Evolutionary conservation across 2,329 filamentous ascomycete species (phyloP).

Genomic region (Exophiala lecanii-corni): DNA sequence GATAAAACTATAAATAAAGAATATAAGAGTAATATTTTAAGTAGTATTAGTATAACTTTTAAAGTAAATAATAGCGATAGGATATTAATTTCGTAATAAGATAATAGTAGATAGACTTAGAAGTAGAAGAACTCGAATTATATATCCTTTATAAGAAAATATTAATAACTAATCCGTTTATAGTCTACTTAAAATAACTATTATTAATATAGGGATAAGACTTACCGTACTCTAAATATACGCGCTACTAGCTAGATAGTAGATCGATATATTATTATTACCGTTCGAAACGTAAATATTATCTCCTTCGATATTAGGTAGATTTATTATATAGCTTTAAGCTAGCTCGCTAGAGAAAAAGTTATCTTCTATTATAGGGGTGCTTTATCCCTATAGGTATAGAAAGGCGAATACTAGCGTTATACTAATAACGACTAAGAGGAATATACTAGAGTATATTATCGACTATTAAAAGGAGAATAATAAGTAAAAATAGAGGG

Average conservation of each 20-base stretch:
- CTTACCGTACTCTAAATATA: slow-evolving; percentile 1
- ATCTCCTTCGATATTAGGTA: background rate
- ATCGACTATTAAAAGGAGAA: slow-evolving; percentile 1
- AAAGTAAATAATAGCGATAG: no score
- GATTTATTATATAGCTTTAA: background rate
- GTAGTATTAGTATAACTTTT: no score
- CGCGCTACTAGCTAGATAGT: background rate
- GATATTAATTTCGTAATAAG: background rate
- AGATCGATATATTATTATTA: background rate
- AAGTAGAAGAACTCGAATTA: slow-evolving; percentile 1
- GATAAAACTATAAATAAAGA: no score
- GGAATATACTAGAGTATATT: background rate
- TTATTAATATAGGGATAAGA: no score
- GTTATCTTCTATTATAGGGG: background rate
- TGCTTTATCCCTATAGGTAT: background rate
- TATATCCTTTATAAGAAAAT: background rate
- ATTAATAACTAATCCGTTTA: background rate
- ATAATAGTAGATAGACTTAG: slow-evolving; percentile 1
- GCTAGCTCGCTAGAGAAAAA: background rate
- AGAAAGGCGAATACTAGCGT: slow-evolving; percentile 1
- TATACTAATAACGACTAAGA: background rate
- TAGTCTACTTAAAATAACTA: background rate
- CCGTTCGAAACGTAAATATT: slow-evolving; percentile 1
- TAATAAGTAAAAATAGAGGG: background rate
- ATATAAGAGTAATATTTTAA: no score